phyloP scores from a whole-genome alignment of 768 basidiomycete species.

The Xerocomus spinulosus region DNA sequence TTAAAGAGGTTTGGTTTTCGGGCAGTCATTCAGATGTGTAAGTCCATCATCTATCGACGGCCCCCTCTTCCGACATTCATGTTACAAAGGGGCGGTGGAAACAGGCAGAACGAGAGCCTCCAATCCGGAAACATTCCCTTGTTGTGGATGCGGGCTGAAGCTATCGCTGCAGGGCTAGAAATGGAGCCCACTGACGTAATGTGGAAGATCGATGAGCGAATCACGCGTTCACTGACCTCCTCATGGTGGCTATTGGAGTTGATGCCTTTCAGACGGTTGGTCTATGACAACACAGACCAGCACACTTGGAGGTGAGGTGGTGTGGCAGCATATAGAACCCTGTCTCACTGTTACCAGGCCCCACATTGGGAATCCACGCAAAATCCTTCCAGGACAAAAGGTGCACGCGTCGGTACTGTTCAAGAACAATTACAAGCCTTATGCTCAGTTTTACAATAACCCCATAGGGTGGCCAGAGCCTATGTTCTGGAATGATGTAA shows the following conservation, averaged over 20 bases:
- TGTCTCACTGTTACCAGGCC: slow-evolving; percentile 19
- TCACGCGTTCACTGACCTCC: slow-evolving; percentile 13
- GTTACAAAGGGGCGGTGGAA: slow-evolving; percentile 24
- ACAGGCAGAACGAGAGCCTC: slow-evolving; percentile 26
- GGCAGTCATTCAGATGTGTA: slow-evolving; percentile 39
- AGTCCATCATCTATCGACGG: slow-evolving; percentile 1
- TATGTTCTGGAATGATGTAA: slow-evolving; percentile 29
- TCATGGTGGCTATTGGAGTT: slow-evolving; percentile 25
- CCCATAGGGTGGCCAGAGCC: slow-evolving; percentile 24
- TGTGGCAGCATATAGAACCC: not conserved
- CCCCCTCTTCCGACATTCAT: slow-evolving; percentile 1
- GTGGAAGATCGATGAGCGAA: slow-evolving; percentile 26
- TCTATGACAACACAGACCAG: slow-evolving; percentile 26
- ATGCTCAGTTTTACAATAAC: slow-evolving; percentile 20
- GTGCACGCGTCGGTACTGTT: slow-evolving; percentile 30
- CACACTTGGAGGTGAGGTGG: slow-evolving; percentile 17
- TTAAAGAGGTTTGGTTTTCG: slow-evolving; percentile 43
- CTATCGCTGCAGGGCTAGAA: slow-evolving; percentile 21
- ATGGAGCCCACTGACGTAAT: slow-evolving; percentile 22
- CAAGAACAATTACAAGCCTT: slow-evolving; percentile 28
- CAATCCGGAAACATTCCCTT: slow-evolving; percentile 28
- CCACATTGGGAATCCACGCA: slow-evolving; percentile 23
- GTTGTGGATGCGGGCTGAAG: slow-evolving; percentile 31
- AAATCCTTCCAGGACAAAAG: slow-evolving; percentile 28
- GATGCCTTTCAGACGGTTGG: slow-evolving; percentile 21